A percentile compares a stretch with the other conserved stretches of the same genome.
phyloP scores from a whole-genome alignment of 208 protist species.

The Trypanosoma mega region DNA sequence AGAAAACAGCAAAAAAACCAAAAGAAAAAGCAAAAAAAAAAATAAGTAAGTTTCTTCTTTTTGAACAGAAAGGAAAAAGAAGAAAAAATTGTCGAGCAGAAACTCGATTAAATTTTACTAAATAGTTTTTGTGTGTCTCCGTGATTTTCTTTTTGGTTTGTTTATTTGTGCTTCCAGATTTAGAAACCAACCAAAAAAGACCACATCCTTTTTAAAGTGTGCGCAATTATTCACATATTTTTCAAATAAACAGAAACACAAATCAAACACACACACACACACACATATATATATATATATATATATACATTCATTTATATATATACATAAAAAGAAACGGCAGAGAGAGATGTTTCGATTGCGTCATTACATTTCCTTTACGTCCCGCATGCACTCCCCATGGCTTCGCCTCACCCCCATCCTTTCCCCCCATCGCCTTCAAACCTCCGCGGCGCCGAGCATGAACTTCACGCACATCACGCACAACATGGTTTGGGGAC shows the following conservation, averaged over 20 bases:
- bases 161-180: no score
- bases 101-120: neutral
- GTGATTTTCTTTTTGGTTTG: no score
- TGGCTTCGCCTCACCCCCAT: neutral
- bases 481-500: conserved; percentile 78
- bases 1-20: neutral
- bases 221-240: no score
- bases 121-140: no score
- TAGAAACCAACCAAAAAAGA: no score
- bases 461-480: conserved; percentile 68
- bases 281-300: no score
- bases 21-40: neutral
- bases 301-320: neutral
- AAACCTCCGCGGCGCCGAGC: neutral
- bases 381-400: neutral
- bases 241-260: no score
- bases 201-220: no score
- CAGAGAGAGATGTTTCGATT: neutral
- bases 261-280: no score
- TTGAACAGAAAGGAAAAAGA: neutral
- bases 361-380: neutral
- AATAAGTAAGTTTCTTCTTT: no score
- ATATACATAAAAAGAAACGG: neutral
- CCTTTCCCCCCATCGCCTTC: neutral
- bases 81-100: conserved; percentile 3